Base-by-base conservation (phyloP, 371 early-diverging fungal species). In the Zopfochytrium polystomum region DNA sequence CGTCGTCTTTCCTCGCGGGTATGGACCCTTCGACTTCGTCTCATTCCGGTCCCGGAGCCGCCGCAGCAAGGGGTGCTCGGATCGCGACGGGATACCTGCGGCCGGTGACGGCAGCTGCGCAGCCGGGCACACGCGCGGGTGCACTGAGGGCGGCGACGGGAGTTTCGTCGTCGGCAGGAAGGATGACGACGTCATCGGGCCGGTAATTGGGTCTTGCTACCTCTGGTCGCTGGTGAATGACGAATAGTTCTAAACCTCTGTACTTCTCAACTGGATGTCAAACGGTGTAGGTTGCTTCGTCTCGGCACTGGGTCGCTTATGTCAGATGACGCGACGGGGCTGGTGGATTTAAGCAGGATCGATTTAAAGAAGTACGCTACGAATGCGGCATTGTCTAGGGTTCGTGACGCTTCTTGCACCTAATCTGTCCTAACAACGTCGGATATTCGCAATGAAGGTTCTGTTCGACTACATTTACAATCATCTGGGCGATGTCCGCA, bases 311-410 rank as follows among this genome's bases (percentile, higher is more conserved):
- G 58, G 13, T 64, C 63, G 30, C 31, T 50, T 7, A 31, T 58
- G 51, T 32, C 58, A 13, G 56, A 58, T 18, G 26, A 49, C 15
- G 52, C 30, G 3, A 45, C 18, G 15, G 38, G 34, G 13, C 58
- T 53, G 26, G 52, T 64, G 34, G 35, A 64, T 30, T 11, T 58
- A n/a, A 38, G 58, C 18, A 51, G 47, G 5, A 18, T 66, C 49
- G 62, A 66, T 51, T 45, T 66, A 22, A 46, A 57, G 29, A 54
- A 50, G 26, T 56, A 63, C 29, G 31, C 62, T 18, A 7, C 51
- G 30, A 66, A 52, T 26, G 44, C 60, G 7, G 53, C 48, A 6
- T 26, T 66, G 6, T 31, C 62, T 11, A 25, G 35, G 31, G 67
- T 62, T 56, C 33, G 49, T 22, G 18, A 5, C 18, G 18, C 1